A percentile compares a stretch with the other conserved stretches of the same genome.
Conservation (phyloP, 208 protist species). For the Paratrypanosoma confusum region DNA sequence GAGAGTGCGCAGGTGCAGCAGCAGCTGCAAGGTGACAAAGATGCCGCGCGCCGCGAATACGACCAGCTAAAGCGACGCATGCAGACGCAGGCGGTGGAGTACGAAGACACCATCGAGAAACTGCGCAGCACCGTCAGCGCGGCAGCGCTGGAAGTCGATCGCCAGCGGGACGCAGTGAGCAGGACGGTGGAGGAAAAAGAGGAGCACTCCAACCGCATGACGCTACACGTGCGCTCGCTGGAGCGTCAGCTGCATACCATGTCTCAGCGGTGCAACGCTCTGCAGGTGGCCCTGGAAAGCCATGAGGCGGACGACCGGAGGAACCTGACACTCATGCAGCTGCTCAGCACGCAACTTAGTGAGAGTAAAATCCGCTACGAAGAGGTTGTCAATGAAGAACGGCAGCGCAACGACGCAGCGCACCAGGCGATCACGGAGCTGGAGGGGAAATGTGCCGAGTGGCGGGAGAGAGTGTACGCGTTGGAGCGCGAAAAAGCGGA, state of each 20-base stretch:
- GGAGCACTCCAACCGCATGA: slow-evolving; percentile 24
- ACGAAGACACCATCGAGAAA: slow-evolving; percentile 23
- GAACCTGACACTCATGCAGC: slow-evolving; percentile 76
- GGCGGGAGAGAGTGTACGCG: slow-evolving; percentile 37
- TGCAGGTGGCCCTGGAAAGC: slow-evolving; percentile 61
- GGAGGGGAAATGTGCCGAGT: slow-evolving; percentile 19
- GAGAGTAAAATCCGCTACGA: slow-evolving; percentile 60
- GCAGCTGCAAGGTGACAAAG: slow-evolving; percentile 17
- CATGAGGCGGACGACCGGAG: slow-evolving; percentile 69
- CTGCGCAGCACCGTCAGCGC: slow-evolving; percentile 22
- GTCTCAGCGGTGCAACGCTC: slow-evolving; percentile 40
- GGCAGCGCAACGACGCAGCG: slow-evolving; percentile 10
- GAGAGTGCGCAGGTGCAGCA: slow-evolving; percentile 34
- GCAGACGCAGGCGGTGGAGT: slow-evolving; percentile 14
- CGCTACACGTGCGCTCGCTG: slow-evolving; percentile 26
- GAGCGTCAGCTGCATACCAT: slow-evolving; percentile 71
- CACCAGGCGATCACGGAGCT: slow-evolving; percentile 29
- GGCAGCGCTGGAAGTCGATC: slow-evolving; percentile 23
- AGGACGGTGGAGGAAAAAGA: slow-evolving; percentile 28
- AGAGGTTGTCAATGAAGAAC: slow-evolving; percentile 35
- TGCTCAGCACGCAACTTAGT: slow-evolving; percentile 72
- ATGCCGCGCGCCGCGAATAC: slow-evolving; percentile 13
- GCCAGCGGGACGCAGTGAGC: slow-evolving; percentile 32
- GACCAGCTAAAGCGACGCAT: slow-evolving; percentile 24
- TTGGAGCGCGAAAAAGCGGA: slow-evolving; percentile 25